Base-by-base conservation (phyloP, 768 basidiomycete genomes). In the Trametopsis cervina region DNA sequence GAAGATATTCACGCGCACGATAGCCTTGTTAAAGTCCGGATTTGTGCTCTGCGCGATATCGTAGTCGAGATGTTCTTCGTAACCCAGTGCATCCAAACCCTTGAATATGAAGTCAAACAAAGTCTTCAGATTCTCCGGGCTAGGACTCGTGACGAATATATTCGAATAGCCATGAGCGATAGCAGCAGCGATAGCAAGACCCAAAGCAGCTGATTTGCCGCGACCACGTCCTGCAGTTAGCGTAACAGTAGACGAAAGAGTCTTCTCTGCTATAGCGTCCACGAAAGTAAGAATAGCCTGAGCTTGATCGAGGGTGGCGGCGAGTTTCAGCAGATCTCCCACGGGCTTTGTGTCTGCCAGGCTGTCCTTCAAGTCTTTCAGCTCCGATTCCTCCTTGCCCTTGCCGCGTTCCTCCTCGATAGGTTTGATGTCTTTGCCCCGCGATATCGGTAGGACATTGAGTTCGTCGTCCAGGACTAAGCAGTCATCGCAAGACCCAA, bases 31-130 rank as follows among this genome's bases (percentile, higher is more conserved):
- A 59, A 92, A 89, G 46, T 96, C 94, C 0, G 91, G 84, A 62
- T 90, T 90, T n/a, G 88, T 91, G 52, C 89, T 92, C 65, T 95
- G 91, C 27, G 86, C 80, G 52, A 98, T 91, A 59, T 98, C 96
- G 55, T 98, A 99, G 59, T 98, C 95, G 42, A 96, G 74, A 67
- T 97, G 95, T 63, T 98, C 96, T 66, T 98, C 93, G 60, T 94
- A 99, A 1, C 92, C 93, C 27, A 98, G 68, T 2, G 78, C 86
- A 61, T 98, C 95, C 70, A 99, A 70, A 1, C 95, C 96, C 63
- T 96, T 95, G 75, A 96, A 96, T 22, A 97, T 77, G 63, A 99
- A 98, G 50, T 97, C 92, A 60, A 97, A 99, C n/a, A 98, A 63
- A 0, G 95, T 98, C 70, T 88, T 94, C 69, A 99, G 70, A 66